These are phyloP conservation scores for Naematelia encephala DNA, from an alignment of 768 basidiomycete genomes.

Conservation along the genomic window DNA sequence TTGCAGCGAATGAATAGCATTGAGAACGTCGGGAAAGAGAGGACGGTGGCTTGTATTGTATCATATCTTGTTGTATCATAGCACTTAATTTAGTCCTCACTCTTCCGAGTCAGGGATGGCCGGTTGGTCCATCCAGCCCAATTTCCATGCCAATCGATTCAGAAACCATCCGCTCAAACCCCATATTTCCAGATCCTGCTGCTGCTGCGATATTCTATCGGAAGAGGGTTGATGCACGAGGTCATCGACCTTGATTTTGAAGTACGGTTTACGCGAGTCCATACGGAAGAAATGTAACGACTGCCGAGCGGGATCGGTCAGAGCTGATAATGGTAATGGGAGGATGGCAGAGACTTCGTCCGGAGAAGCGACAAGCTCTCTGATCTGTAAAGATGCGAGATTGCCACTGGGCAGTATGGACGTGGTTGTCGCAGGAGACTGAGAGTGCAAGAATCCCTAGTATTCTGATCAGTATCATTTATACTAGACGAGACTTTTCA, in stretches of 20 bases:
- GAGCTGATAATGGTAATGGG: conserved; percentile 29
- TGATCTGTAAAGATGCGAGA: conserved; percentile 26
- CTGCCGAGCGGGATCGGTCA: conserved; percentile 13
- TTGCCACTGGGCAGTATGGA: background rate
- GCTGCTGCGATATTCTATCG: background rate
- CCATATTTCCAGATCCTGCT: conserved; percentile 38
- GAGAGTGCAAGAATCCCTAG: conserved; percentile 29
- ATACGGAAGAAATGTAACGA: conserved; percentile 32
- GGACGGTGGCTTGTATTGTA: no score
- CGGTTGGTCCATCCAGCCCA: conserved; percentile 28
- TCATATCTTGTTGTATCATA: background rate
- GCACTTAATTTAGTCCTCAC: background rate
- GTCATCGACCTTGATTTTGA: conserved; percentile 26
- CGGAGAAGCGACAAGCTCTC: conserved; percentile 23
- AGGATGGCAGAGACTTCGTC: conserved; percentile 42
- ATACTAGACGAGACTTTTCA: background rate
- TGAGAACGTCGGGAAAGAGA: no score
- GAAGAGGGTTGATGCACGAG: conserved; percentile 13
- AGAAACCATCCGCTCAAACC: conserved; percentile 48
- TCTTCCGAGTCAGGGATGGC: conserved; percentile 15
- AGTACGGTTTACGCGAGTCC: conserved; percentile 29
- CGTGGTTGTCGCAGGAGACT: conserved; percentile 7
- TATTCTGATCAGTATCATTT: background rate
- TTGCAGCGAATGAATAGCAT: background rate
- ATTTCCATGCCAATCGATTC: conserved; percentile 30